A percentile compares a stretch with the other conserved stretches of the same genome.
Conservation (phyloP, 768 basidiomycete species). For the Lentinus tigrinus region DNA sequence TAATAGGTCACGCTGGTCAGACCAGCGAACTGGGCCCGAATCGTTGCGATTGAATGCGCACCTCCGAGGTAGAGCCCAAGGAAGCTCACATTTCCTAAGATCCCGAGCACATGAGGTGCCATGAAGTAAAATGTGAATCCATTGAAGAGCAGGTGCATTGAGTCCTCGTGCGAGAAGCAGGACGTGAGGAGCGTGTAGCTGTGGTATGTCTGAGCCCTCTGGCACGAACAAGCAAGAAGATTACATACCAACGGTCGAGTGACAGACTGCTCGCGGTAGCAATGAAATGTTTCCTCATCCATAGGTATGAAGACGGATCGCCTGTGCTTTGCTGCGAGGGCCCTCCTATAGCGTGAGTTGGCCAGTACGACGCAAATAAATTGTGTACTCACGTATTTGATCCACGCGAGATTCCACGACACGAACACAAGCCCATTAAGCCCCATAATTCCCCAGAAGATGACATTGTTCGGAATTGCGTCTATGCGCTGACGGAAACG, state of each 20-base stretch:
- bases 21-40: too few species aligned
- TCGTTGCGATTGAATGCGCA: too few species aligned
- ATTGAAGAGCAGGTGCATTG: constrained; percentile 70
- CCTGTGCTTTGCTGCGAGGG: constrained; percentile 23
- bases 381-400: constrained; percentile 21
- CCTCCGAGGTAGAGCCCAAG: constrained; percentile 73
- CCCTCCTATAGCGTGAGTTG: background rate
- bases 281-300: constrained; percentile 66
- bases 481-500: constrained; percentile 40
- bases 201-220: background rate
- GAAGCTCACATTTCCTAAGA: constrained; percentile 68
- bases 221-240: background rate
- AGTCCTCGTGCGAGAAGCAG: constrained; percentile 66
- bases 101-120: constrained; percentile 58
- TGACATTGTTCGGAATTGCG: constrained; percentile 46
- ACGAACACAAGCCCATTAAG: constrained; percentile 62
- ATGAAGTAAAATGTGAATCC: constrained; percentile 79
- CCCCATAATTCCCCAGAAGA: constrained; percentile 66
- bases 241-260: constrained; percentile 62
- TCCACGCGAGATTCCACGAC: constrained; percentile 46
- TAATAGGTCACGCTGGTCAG: constrained; percentile 27
- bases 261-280: constrained; percentile 58
- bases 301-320: constrained; percentile 37
- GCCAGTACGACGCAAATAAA: background rate
- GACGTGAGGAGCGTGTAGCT: constrained; percentile 78